Percentiles rank a stretch among this genome's conserved stretches.
phyloP scores from a whole-genome alignment of 208 protist genomes.

The Acanthamoeba healyi region DNA sequence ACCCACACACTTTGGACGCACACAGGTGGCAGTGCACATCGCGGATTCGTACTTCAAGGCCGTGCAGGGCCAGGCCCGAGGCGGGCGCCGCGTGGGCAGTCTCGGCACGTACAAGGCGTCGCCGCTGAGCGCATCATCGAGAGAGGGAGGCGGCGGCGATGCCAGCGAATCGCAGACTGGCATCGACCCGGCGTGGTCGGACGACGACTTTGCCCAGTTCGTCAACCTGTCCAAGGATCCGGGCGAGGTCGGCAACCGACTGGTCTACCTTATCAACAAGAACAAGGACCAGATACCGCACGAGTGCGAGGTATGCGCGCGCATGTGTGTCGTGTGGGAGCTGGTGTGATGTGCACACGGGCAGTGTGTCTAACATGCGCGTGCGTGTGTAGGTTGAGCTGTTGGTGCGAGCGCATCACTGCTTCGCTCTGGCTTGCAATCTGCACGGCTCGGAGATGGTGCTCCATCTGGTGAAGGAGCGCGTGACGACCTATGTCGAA shows the following conservation, averaged over 20 bases:
- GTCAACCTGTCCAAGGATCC: constrained; percentile 46
- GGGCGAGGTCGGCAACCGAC: constrained; percentile 22
- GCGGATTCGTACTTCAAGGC: constrained; percentile 51
- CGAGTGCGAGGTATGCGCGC: constrained; percentile 55
- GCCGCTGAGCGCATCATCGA: background rate
- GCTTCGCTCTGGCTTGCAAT: constrained; percentile 48
- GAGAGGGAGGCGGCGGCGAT: background rate
- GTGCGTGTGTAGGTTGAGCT: constrained; percentile 69
- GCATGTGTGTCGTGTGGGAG: too few relatives aligned
- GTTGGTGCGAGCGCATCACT: constrained; percentile 55
- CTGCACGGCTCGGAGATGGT: constrained; percentile 58
- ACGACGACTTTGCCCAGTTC: constrained; percentile 48
- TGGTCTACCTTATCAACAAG: constrained; percentile 39
- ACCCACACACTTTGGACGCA: too few relatives aligned
- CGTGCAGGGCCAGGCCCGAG: background rate
- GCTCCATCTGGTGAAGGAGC: constrained; percentile 26
- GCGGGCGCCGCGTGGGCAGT: background rate
- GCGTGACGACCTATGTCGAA: constrained; percentile 4
- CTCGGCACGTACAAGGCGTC: background rate
- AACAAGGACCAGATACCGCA: constrained; percentile 45
- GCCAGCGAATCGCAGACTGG: background rate
- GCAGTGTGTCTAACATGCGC: too few relatives aligned
- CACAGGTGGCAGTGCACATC: constrained; percentile 53
- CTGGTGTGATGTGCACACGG: too few relatives aligned
- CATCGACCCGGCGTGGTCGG: constrained; percentile 55